These are phyloP conservation scores for Mortierella alpina DNA, from an alignment of 192 early-diverging fungal species.

Conservation along the genomic window DNA sequence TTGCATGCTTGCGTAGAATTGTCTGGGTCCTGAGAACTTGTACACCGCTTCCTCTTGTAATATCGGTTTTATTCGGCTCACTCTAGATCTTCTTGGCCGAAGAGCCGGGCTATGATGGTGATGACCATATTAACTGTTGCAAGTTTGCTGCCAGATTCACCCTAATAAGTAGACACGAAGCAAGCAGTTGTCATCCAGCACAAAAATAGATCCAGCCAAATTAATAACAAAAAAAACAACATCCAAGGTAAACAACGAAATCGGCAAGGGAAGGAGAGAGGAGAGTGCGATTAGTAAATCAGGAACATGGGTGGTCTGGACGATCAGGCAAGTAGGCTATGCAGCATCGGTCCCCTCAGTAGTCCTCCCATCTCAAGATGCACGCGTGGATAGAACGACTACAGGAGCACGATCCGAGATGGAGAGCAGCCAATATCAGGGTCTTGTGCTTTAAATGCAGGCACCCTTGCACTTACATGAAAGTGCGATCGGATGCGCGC, in stretches of 20 bases:
- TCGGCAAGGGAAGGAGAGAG: background rate
- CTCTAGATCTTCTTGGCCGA: slow-evolving; percentile 54
- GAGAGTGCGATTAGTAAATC: background rate
- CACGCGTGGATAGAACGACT: background rate
- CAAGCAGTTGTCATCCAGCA: background rate
- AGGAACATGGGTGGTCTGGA: too few relatives aligned
- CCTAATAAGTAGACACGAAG: slow-evolving; percentile 11
- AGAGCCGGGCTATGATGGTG: slow-evolving; percentile 53
- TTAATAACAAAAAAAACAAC: background rate
- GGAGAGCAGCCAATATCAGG: background rate
- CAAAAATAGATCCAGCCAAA: slow-evolving; percentile 7
- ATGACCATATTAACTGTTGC: slow-evolving; percentile 59
- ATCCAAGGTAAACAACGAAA: background rate
- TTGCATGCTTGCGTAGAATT: too few relatives aligned
- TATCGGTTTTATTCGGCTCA: background rate
- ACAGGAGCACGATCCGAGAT: background rate
- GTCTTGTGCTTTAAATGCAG: background rate
- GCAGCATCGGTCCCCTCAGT: too few relatives aligned
- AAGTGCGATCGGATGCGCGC: slow-evolving; percentile 44
- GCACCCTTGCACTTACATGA: slow-evolving; percentile 12
- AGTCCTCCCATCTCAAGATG: too few relatives aligned
- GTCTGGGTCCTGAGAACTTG: too few relatives aligned
- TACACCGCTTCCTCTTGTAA: background rate
- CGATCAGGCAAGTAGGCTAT: too few relatives aligned
- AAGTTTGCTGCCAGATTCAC: slow-evolving; percentile 41